These are phyloP conservation scores for Nakazawaea ishiwadae DNA, from an alignment of 805 yeast genomes.

Conservation along the genomic window DNA sequence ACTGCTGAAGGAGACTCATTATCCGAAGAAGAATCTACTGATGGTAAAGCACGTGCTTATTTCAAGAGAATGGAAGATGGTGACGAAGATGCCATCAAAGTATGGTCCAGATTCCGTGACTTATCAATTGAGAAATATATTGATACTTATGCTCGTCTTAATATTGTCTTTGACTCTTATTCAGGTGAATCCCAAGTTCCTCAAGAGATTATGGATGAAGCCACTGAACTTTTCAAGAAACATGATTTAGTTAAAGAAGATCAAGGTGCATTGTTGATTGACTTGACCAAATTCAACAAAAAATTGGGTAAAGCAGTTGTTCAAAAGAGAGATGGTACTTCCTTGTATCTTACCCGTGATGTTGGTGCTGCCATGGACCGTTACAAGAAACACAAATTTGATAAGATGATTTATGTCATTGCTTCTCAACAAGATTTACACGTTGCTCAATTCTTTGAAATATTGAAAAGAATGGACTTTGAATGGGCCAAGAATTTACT, in stretches of 20 bases:
- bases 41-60: conserved; percentile 80
- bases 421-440: conserved; percentile 97
- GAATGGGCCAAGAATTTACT: conserved; percentile 78
- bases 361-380: conserved; percentile 95
- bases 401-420: conserved; percentile 93
- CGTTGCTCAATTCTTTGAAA: conserved; percentile 89
- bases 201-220: conserved; percentile 62
- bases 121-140: conserved; percentile 82
- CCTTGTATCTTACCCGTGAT: conserved; percentile 91
- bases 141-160: conserved; percentile 85
- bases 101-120: conserved; percentile 90
- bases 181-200: conserved; percentile 96
- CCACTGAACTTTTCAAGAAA: conserved; percentile 56
- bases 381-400: conserved; percentile 77
- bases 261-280: conserved; percentile 86
- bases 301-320: conserved; percentile 91
- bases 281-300: conserved; percentile 79
- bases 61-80: conserved; percentile 94
- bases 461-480: conserved; percentile 83
- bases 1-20: conserved; percentile 47
- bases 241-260: conserved; percentile 76
- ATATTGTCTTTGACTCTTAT: conserved; percentile 81
- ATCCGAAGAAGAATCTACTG: conserved; percentile 47
- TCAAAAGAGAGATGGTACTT: conserved; percentile 93
- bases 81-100: conserved; percentile 66